Percentiles rank a stretch among this genome's conserved stretches.
Conservation (phyloP, 495 filamentous ascomycete genomes). For the Oidiodendron maius region DNA sequence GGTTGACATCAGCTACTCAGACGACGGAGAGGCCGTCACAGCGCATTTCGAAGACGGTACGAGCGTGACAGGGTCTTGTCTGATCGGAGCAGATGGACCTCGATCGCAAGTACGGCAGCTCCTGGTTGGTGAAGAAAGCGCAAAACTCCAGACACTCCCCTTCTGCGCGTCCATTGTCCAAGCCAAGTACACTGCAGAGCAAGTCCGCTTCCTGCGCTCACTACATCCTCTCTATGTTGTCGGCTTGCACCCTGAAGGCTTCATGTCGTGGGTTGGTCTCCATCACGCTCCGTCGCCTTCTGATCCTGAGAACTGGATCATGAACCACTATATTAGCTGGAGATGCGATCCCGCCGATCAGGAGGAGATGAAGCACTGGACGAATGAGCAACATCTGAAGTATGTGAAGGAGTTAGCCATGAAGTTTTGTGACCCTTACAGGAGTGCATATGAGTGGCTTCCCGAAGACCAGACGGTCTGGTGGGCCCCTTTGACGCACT, state of each 20-base stretch:
- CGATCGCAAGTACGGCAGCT: slow-evolving; percentile 29
- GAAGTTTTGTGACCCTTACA: slow-evolving; percentile 31
- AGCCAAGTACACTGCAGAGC: slow-evolving; percentile 25
- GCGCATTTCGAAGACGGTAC: slow-evolving; percentile 33
- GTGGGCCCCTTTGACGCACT: slow-evolving; percentile 27
- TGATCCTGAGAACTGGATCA: slow-evolving; percentile 38
- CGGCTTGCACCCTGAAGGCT: slow-evolving; percentile 18
- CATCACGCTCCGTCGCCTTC: slow-evolving; percentile 30
- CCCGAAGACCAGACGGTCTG: slow-evolving; percentile 23
- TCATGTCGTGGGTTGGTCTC: slow-evolving; percentile 21
- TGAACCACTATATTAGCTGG: slow-evolving; percentile 30
- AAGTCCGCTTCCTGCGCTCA: slow-evolving; percentile 25
- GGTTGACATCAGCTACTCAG: neutral
- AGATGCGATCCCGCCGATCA: slow-evolving; percentile 25
- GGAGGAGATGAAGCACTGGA: slow-evolving; percentile 1
- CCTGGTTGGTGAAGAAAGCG: slow-evolving; percentile 27
- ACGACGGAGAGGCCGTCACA: slow-evolving; percentile 18
- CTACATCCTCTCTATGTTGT: slow-evolving; percentile 21
- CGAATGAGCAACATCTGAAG: slow-evolving; percentile 27
- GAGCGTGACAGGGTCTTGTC: slow-evolving; percentile 21
- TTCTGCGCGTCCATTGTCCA: slow-evolving; percentile 30
- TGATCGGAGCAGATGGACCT: slow-evolving; percentile 38
- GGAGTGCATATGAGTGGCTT: slow-evolving; percentile 32
- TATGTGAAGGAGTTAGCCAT: slow-evolving; percentile 31
- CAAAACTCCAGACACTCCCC: slow-evolving; percentile 20